Base-by-base conservation (phyloP, 331 rosid genomes). In the Quercus tomentella region DNA sequence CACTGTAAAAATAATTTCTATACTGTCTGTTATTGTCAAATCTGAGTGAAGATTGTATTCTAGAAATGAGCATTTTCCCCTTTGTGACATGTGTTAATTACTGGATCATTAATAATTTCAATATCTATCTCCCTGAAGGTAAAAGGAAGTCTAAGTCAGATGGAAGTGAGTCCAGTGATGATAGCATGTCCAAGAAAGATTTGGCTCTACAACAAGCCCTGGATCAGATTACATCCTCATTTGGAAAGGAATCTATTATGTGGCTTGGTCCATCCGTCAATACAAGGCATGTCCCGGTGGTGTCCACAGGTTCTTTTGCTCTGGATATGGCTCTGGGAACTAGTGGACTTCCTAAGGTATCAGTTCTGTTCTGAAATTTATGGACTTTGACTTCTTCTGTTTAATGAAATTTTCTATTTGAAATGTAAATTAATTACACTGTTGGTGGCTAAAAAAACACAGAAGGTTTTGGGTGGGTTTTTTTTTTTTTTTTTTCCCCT, bases 281-380 rank as follows among this genome's bases (percentile, higher is more conserved):
- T 62, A 76, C 87, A 65, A 90, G 67, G 79, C 74, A 88, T 26
- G 94, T 92, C 62, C 97, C 95, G 15, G 97, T 94, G 76, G 87
- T 92, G 12, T 91, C 98, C 70, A 86, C 97, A 1, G 97, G 97
- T 79, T 94, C 97, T 60, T 89, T 92, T 83, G 83, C 92, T 74
- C 93, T 94, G 79, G 98, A 94, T 82, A 2, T 86, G 55, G 98
- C 98, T 4, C 89, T 94, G 15, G 98, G 98, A 78, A 66, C 84
- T 31, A 96, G 96, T 73, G 97, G 98, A 57, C 88, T 94, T 79
- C 97, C 98, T 1, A 94, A 91, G 98, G 98, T 92, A 88, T 26
- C 31, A 62, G 52, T 78, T 74, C 41, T 75, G 79, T 74, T 73
- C 70, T 61, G 20, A 35, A 28, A 56, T 76, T 73, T 49, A 75